A percentile compares a stretch with the other conserved stretches of the same genome.
These are phyloP conservation scores for Erysimum cheiranthoides DNA, from an alignment of 345 rosid species.

Conservation along the genomic window DNA sequence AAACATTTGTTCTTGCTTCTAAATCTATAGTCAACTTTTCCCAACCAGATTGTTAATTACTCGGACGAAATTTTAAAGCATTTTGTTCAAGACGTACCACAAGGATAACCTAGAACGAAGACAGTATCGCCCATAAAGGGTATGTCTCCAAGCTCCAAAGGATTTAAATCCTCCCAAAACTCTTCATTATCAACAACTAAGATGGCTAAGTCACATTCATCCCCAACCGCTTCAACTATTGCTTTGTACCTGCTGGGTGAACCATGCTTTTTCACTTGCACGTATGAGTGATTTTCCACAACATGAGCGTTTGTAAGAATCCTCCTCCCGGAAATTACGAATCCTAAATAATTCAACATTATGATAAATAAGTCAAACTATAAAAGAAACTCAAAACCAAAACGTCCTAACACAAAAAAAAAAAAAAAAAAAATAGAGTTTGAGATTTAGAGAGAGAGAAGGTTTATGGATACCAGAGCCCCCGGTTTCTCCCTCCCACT, in stretches of 20 bases:
- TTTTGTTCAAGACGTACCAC: constrained; percentile 47
- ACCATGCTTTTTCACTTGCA: constrained; percentile 74
- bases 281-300: constrained; percentile 66
- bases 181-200: constrained; percentile 64
- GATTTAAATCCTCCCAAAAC: constrained; percentile 45
- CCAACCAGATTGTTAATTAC: too few species aligned
- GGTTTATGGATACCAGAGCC: constrained; percentile 26
- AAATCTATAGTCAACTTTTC: not conserved
- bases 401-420: too few species aligned
- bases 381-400: not conserved
- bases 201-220: constrained; percentile 73
- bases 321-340: constrained; percentile 54
- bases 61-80: not conserved
- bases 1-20: too few species aligned
- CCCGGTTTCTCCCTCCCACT: not conserved
- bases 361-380: not conserved
- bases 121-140: constrained; percentile 66
- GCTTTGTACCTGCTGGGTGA: constrained; percentile 65
- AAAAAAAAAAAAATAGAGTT: too few species aligned
- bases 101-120: constrained; percentile 76
- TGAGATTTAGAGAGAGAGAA: too few species aligned
- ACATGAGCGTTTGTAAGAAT: constrained; percentile 82
- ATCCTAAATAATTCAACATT: constrained; percentile 1
- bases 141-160: constrained; percentile 71
- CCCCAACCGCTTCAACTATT: constrained; percentile 62